phyloP scores from a whole-genome alignment of 352 stramenopile species.

The Phytophthora sp. region DNA sequence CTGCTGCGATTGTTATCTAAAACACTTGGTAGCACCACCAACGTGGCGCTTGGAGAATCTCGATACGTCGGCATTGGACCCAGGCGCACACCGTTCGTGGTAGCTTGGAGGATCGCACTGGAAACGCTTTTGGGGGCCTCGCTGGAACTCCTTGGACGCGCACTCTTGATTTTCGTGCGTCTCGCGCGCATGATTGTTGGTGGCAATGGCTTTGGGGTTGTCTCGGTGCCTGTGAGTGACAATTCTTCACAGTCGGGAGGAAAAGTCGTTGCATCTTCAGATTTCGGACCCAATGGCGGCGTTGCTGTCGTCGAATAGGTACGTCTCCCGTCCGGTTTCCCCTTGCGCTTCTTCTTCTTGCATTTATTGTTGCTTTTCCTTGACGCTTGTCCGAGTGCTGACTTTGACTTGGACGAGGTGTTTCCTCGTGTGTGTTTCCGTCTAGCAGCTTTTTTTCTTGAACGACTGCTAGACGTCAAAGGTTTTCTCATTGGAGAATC shows the following conservation, averaged over 20 bases:
- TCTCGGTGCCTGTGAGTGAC: background rate
- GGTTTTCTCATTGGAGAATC: conserved; percentile 23
- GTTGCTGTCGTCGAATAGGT: conserved; percentile 5
- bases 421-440: conserved; percentile 16
- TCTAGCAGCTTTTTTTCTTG: conserved; percentile 29
- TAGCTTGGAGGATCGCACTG: conserved; percentile 28
- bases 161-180: conserved; percentile 8
- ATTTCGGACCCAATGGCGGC: conserved; percentile 5
- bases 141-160: conserved; percentile 13
- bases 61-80: conserved; percentile 13
- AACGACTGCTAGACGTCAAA: background rate
- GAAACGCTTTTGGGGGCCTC: conserved; percentile 20
- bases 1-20: conserved; percentile 14
- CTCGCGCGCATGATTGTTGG: conserved; percentile 5
- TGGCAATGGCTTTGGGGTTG: background rate
- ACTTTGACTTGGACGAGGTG: conserved; percentile 22
- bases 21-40: conserved; percentile 32
- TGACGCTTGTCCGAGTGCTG: conserved; percentile 1
- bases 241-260: background rate
- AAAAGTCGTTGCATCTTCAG: conserved; percentile 4
- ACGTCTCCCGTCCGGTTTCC: conserved; percentile 17
- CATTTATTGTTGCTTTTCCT: conserved; percentile 39
- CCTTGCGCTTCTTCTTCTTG: conserved; percentile 34
- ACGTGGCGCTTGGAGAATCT: conserved; percentile 2
- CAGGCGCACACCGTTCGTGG: conserved; percentile 7